These are phyloP conservation scores for Podaxis sp. DNA, from an alignment of 768 basidiomycete genomes.

Conservation along the genomic window DNA sequence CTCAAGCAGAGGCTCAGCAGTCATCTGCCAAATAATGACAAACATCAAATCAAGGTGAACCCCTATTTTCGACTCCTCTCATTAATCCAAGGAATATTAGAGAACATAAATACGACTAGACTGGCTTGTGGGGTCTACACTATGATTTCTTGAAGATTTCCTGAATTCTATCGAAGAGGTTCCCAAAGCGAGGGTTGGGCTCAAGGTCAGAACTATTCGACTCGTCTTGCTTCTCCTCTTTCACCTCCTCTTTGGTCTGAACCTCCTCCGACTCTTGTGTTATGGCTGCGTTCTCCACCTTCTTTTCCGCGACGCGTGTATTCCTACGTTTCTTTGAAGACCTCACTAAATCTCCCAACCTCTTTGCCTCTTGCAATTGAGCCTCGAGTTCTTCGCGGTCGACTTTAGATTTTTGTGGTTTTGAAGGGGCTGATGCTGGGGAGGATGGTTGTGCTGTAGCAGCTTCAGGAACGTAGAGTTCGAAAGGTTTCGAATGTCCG, in stretches of 20 bases:
- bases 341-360: not conserved
- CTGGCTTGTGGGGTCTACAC: not conserved
- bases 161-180: not conserved
- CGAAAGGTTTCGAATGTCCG: not conserved
- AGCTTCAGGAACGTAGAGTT: not conserved
- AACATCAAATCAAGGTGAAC: constrained; percentile 1
- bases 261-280: not conserved
- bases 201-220: not conserved
- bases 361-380: not conserved
- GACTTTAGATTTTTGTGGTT: not conserved
- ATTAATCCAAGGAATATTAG: not conserved
- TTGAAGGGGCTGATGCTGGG: not conserved
- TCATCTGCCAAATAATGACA: constrained; percentile 4
- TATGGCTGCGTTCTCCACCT: not conserved
- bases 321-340: not conserved
- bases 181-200: not conserved
- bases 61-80: not conserved
- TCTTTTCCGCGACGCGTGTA: not conserved
- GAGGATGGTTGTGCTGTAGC: not conserved
- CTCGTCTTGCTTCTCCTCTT: not conserved
- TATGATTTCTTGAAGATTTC: not conserved
- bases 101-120: not conserved
- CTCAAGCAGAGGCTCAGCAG: not conserved
- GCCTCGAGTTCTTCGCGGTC: not conserved
- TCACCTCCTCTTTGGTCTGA: not conserved